These are phyloP conservation scores for Spathaspora girioi DNA, from an alignment of 805 yeast genomes.

Conservation along the genomic window DNA sequence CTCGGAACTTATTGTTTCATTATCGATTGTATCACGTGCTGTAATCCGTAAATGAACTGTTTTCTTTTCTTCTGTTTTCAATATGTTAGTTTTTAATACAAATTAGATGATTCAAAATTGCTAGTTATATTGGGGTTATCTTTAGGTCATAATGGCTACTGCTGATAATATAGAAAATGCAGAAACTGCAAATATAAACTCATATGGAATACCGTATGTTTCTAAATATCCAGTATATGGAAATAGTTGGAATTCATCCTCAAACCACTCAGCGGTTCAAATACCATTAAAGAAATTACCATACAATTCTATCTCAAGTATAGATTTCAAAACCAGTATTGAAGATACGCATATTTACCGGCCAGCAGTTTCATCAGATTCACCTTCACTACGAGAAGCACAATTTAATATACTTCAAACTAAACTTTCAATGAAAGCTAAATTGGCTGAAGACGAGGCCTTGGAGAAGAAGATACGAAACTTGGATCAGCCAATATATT, in stretches of 20 bases:
- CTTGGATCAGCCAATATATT: conserved; percentile 21
- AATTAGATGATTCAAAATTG: neutral
- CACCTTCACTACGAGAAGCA: conserved; percentile 1
- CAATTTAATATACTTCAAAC: conserved; percentile 6
- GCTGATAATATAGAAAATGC: neutral
- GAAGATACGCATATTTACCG: neutral
- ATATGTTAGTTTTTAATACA: too few species aligned
- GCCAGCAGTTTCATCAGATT: neutral
- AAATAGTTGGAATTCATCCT: neutral
- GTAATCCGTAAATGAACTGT: neutral
- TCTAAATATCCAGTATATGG: neutral
- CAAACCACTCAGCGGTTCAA: neutral
- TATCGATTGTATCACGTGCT: neutral
- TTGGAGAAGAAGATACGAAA: neutral
- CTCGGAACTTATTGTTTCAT: neutral
- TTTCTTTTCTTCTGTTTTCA: neutral
- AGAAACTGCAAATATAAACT: neutral
- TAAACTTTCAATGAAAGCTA: conserved; percentile 4
- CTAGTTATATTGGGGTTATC: neutral
- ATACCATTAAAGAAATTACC: conserved; percentile 7
- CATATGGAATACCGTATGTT: neutral
- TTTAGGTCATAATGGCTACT: neutral
- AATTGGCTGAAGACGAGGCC: neutral
- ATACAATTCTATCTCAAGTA: conserved; percentile 1
- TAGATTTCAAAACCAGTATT: neutral